A percentile compares a stretch with the other conserved stretches of the same genome.
Evolutionary conservation across 345 rosid genomes (phyloP).

Genomic region (Rhizophora mangle): DNA sequence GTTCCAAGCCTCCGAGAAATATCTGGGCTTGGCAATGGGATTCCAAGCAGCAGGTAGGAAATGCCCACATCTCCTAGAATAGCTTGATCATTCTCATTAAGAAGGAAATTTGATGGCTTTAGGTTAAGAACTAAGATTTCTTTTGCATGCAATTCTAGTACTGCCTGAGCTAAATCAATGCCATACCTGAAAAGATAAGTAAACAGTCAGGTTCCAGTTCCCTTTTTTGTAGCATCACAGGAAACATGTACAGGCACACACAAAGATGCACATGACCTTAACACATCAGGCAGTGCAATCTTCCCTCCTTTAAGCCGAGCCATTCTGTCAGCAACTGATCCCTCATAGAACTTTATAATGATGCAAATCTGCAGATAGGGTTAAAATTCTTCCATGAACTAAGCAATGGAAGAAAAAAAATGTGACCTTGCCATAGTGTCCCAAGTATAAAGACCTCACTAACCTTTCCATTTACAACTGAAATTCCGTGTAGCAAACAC

Average conservation of each 20-base stretch:
- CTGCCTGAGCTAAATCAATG: conserved; percentile 61
- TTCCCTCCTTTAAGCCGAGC: conserved; percentile 79
- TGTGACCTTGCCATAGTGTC: not conserved
- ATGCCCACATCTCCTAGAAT: conserved; percentile 78
- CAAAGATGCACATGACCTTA: conserved; percentile 45
- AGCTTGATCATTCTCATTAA: conserved; percentile 60
- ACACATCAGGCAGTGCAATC: conserved; percentile 53
- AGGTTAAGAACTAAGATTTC: conserved; percentile 72
- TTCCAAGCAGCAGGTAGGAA: conserved; percentile 67
- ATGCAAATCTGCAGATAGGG: conserved; percentile 51
- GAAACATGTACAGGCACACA: not conserved
- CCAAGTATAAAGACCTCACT: conserved; percentile 14
- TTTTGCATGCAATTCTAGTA: conserved; percentile 61
- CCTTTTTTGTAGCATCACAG: not conserved
- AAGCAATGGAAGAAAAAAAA: not conserved
- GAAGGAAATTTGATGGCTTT: conserved; percentile 75
- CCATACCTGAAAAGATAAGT: conserved; percentile 57
- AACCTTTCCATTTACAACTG: conserved; percentile 72
- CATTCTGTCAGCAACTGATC: conserved; percentile 82
- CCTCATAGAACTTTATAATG: conserved; percentile 86
- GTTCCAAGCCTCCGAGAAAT: conserved; percentile 70
- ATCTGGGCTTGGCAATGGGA: conserved; percentile 63
- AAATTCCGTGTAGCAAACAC: conserved; percentile 66
- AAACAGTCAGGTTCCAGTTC: conserved; percentile 8
- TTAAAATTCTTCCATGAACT: conserved; percentile 7